Conservation (phyloP, 2,329 filamentous ascomycete species). For the Coniochaeta pulveracea region DNA sequence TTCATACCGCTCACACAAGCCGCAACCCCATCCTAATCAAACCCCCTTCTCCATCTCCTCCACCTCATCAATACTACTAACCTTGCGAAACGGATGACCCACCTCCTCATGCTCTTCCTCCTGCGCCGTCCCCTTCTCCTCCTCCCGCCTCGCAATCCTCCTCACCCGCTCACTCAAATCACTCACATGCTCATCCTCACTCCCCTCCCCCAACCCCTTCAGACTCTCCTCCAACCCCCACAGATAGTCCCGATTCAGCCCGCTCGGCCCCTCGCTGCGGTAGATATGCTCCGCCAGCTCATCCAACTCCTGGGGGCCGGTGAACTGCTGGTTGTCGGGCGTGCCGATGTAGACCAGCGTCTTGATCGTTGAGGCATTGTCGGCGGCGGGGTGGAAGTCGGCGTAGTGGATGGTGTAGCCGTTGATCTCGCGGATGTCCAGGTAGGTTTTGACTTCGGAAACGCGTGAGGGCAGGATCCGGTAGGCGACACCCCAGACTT, state of each 20-base stretch:
- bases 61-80: conserved; percentile 42
- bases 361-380: conserved; percentile 9
- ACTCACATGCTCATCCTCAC: conserved; percentile 71
- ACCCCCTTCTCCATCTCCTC: conserved; percentile 46
- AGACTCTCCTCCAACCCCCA: conserved; percentile 69
- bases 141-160: conserved; percentile 21
- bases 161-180: conserved; percentile 68
- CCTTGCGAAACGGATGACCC: conserved; percentile 29
- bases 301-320: conserved; percentile 71
- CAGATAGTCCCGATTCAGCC: conserved; percentile 83
- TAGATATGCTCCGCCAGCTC: conserved; percentile 72
- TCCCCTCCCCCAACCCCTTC: conserved; percentile 59
- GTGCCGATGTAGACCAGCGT: conserved; percentile 88
- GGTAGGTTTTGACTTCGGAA: conserved; percentile 71
- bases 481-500: conserved; percentile 89
- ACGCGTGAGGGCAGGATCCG: conserved; percentile 65
- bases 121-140: conserved; percentile 5
- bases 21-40: background rate
- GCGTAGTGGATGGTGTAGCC: conserved; percentile 92
- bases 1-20: background rate
- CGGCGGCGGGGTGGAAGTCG: conserved; percentile 57
- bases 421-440: conserved; percentile 95
- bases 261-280: conserved; percentile 68
- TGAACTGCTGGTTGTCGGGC: conserved; percentile 85
- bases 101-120: conserved; percentile 9